Base-by-base conservation (phyloP, 495 filamentous ascomycete species). In the Penicillium verhagenii region DNA sequence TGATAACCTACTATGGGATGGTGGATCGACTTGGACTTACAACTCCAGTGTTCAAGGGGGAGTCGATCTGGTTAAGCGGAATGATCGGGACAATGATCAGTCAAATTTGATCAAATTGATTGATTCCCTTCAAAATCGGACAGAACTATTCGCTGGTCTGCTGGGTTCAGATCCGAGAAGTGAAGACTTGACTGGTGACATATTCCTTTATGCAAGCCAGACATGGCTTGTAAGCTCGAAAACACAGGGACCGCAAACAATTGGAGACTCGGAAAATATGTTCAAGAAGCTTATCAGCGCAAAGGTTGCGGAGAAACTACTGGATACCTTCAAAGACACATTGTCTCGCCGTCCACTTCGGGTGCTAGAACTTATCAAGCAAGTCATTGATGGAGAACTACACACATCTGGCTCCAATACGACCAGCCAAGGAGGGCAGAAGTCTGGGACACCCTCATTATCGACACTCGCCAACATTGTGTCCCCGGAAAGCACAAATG, bases 271-370 rank as follows among this genome's bases (percentile, higher is more conserved):
- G 6, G 57, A 72, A 4, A 65, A 75, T 11, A 65, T 75, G 13
- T 66, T 85, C 20, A 63, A 67, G 4, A 76, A 79, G 21, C 62
- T 92, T 2, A 66, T 80, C 20, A 79, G 84, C 55, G 79, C 85
- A 5, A 88, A 86, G 56, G 60, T 89, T 2, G 78, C 88, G 3
- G 81, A 89, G 59, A 80, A 80, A 46, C 78, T 92, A 65, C 83
- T 90, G 59, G 80, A 82, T 29, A 80, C 75, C 29, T 79, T 88
- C 59, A 81, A 86, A 26, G 82, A 87, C 19, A 86, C 83, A 50
- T 78, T 91, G n/a, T 82, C 85, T 28, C 77, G 75, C 28, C 79
- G 84, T 33, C 83, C 87, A 2, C 67, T 76, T 9, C 80, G 82
- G 51, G 76, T 88, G n/a, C 71, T 90, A 11, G 76, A 82, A 38